Base-by-base conservation (phyloP, 2,329 filamentous ascomycete genomes). In the Oidium heveae region DNA sequence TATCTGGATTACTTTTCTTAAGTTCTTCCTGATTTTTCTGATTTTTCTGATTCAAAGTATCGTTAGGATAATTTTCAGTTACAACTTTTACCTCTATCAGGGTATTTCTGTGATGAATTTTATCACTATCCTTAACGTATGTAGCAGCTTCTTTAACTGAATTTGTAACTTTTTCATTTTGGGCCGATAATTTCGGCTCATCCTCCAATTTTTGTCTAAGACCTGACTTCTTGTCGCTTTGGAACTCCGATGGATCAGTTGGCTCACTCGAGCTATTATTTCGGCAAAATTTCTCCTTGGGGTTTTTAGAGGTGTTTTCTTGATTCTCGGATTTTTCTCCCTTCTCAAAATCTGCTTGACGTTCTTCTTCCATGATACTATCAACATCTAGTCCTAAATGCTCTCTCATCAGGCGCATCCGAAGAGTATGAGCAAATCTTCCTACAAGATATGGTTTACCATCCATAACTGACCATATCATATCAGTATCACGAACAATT, bases 331-430 rank as follows among this genome's bases (percentile, higher is more conserved):
- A 13, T n/a, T 18, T n/a, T 32, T 22, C 22, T 53, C 79, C 74
- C 4, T 69, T 67, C 61, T 76, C 72, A 59, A 75, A 80, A 32
- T 70, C 67, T 53, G 73, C 66, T 15, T 73, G 70, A 53, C 82
- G 74, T 60, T 87, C 81, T 57, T 89, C 79, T 63, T 91, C 86
- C 63, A 85, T 78, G 57, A 95, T 81, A 63, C 86, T 84, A 66
- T 98, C 91, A 4, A 94, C 86, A 63, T 96, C 88, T 41, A 96
- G 72, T n/a, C 91, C 91, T 33, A 98, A 72, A 69, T 98, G 91
- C 68, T 98, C 91, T 58, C 89, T 78, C 91, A 96, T 96, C 52
- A 96, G 72, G 28, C 91, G 83, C 71, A 95, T 80, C 33, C 91
- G 86, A 54, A 98, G 75, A 0, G 86, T 91, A 66, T 96, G 88